Evolutionary conservation across 345 rosid species (phyloP), one percentile per base, ranked within the genome.

Genomic region (Euphorbia pulcherrima): DNA sequence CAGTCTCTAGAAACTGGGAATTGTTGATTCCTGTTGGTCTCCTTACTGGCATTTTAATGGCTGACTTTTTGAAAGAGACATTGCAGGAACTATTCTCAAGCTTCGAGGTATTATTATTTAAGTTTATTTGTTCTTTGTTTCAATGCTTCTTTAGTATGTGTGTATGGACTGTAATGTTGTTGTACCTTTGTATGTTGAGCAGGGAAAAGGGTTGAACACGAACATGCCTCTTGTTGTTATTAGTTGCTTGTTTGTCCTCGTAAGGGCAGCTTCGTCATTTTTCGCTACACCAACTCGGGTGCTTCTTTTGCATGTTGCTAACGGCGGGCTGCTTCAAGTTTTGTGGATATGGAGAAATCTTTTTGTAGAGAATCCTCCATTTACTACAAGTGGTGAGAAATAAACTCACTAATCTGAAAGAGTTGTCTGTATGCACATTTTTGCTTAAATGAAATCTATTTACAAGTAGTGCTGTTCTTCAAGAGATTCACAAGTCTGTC

Each of bases 311-410:
- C 84, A 84, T 72, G 79, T 82, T 53, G 82, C 80, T 16, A 84
- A 86, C 72, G 88, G 88, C 11, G 90, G 85, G 24, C 54, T 86
- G 67, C 71, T 82, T 85, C 88, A 86, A 74, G 75, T 67, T 65
- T 67, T 82, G 53, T 81, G 87, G 87, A 75, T 65, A 11, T 84
- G 82, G 87, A 80, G 70, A 70, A 60, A 51, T 60, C 57, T 41
- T 41, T 23, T 29, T 17, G 69, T 48, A 26, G 72, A 59, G 66
- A 59, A 68, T 60, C 46, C 24, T 14, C 30, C 28, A 39, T 4
- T 20, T 2, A 33, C 65, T n/a, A 20, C 20, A 29, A 54, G 17
- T 53, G 70, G 66, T 7, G 27, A 55, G 48, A 58, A 65, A 46
- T 70, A 28, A 69, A 59, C 7, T 1, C 1, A 23, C 6, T 13